A percentile compares a stretch with the other conserved stretches of the same genome.
Conservation (phyloP, 2,329 filamentous ascomycete species). For the Aspergillus awamori region DNA sequence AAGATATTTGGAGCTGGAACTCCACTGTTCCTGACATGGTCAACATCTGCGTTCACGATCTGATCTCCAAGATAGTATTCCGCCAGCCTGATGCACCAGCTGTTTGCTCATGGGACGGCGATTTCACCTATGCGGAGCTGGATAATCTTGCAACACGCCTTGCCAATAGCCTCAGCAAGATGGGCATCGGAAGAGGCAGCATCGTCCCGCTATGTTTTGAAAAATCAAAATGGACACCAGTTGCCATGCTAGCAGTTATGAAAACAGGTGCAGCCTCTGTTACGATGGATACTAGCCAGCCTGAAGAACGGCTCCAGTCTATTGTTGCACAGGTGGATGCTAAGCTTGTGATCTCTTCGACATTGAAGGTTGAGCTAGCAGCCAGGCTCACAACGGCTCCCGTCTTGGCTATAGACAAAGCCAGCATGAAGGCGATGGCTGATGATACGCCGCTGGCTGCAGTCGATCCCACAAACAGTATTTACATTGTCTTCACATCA, state of each 20-base stretch:
- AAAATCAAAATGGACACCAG: not conserved
- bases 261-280: not conserved
- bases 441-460: not conserved
- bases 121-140: not conserved
- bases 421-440: not conserved
- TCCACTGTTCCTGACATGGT: not conserved
- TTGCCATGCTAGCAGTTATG: not conserved
- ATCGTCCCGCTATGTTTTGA: not conserved
- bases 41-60: not conserved
- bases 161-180: not conserved
- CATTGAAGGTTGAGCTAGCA: not conserved
- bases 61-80: not conserved
- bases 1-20: slow-evolving; percentile 1
- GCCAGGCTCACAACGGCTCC: not conserved
- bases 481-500: slow-evolving; percentile 46
- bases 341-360: not conserved
- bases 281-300: not conserved
- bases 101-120: not conserved
- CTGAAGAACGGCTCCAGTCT: not conserved
- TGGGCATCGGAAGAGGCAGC: not conserved
- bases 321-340: not conserved
- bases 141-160: not conserved
- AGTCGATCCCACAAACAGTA: not conserved
- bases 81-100: not conserved
- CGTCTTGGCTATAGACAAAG: not conserved